Base-by-base conservation (phyloP, 345 rosid species). In the Salix suchowensis region DNA sequence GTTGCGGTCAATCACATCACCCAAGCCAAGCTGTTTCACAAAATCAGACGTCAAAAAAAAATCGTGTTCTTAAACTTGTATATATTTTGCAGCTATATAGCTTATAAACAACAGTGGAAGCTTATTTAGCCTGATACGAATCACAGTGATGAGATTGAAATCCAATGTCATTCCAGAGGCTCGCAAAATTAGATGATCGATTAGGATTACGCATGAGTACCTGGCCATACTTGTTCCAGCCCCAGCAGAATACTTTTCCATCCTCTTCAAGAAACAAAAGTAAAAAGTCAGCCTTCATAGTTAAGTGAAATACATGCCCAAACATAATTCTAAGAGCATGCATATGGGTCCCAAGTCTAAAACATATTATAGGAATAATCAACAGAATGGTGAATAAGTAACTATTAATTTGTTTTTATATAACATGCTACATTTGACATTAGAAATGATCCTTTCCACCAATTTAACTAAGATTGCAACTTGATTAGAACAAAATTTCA, bases 221-320 rank as follows among this genome's bases (percentile, higher is more conserved):
- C 99, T 96, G 99, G 16, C 97, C 99, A 67, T 96, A 96, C 82
- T 96, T 96, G 92, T 94, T 96, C 99, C 99, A 96, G 55, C 99
- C 99, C 99, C 99, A 96, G 88, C 97, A 90, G 77, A 90, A 91
- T 36, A 90, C 89, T 78, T 84, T 86, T 36, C 88, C 86, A 71
- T 92, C 97, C 76, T 79, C 99, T 96, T 74, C 88, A 82, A 78
- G 77, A 79, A 73, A 80, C 54, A 77, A 26, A 76, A 83, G 74
- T 62, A 79, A 55, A 73, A 72, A 4, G 64, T 69, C 15, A 68
- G 30, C 23, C 4, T 9, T 16, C 61, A 48, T 21, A 7, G 9
- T 66, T 30, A 19, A 0, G 18, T 30, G 26, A 24, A 5, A 52
- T 9, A 1, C 46, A 19, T 46, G 42, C 30, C 73, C 34, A 62